Evolutionary conservation across 768 basidiomycete species (phyloP).

Genomic region (Podaxis carcinomalis): DNA sequence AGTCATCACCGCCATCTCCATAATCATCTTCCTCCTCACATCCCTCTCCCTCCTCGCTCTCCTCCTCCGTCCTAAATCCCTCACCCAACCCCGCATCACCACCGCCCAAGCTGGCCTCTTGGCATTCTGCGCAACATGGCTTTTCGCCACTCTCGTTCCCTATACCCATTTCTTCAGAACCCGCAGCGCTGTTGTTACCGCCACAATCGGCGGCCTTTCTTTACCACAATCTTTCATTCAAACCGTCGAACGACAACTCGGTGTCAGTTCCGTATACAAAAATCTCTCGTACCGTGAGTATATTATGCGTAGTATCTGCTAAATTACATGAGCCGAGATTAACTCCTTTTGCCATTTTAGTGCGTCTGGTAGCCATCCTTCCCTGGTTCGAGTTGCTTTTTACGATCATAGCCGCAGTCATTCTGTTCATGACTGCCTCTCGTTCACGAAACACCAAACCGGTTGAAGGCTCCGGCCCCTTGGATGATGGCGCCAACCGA

Average conservation of each 20-base stretch:
- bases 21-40: conserved; percentile 16
- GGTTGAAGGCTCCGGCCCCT: background rate
- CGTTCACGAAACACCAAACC: background rate
- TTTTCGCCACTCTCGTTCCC: conserved; percentile 40
- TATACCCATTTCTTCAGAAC: conserved; percentile 40
- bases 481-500: background rate
- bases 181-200: conserved; percentile 32
- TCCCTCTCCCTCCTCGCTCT: conserved; percentile 13
- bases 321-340: background rate
- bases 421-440: conserved; percentile 3
- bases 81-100: conserved; percentile 16
- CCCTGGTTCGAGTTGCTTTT: conserved; percentile 4
- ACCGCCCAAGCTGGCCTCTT: conserved; percentile 29
- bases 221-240: conserved; percentile 21
- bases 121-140: conserved; percentile 36
- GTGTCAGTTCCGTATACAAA: background rate
- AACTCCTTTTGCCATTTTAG: background rate
- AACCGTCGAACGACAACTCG: background rate
- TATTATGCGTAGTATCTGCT: background rate
- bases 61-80: conserved; percentile 13
- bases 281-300: conserved; percentile 3
- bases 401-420: conserved; percentile 2
- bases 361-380: conserved; percentile 8
- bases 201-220: conserved; percentile 25
- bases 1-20: conserved; percentile 16